Evolutionary conservation across 495 filamentous ascomycete genomes (phyloP), one percentile per base, ranked within the genome.

Genomic region (Parachaetomium inaequale): DNA sequence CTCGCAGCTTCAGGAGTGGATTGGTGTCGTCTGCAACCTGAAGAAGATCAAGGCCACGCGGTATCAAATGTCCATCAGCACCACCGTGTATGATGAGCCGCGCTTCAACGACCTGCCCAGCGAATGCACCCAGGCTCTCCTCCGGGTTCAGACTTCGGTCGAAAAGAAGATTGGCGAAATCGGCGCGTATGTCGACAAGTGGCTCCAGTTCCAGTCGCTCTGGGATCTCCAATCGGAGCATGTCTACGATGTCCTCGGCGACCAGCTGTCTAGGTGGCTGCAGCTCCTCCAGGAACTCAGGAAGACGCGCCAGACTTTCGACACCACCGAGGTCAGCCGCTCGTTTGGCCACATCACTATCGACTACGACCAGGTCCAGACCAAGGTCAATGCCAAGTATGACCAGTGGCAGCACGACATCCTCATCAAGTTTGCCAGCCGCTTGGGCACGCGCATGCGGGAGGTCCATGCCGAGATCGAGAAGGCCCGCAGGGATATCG

Each of bases 351-450:
- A 95, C 70, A 86, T 97, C 55, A 89, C 87, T 8, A 90, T 99
- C 64, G 93, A 98, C 71, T 98, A 98, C 63, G 94, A 96, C 66
- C 94, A 99, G 75, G 94, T 99, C 0, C 95, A 98, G 70, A 91
- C 91, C 34, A 96, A 93, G 73, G 93, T 99, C 72, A 97, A 96
- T 71, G 90, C 91, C 58, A 98, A 97, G 69, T 99, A 99, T 68
- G 95, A 99, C 72, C 95, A 98, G 74, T 99, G 94, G 94, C 94
- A 99, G 69, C 92, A 96, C 65, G 94, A 99, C 58, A 96, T 99
- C 45, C 79, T 96, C 21, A 80, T 87, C 38, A 95, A 95, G 70
- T 99, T 99, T 74, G 95, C 92, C 42, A 81, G 81, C 26, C 89
- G 92, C 49, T 87, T 97, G 56, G 92, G 92, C n/a, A 89, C 85